Evolutionary conservation across 805 yeast genomes (phyloP).

Genomic region (Candida xiaguanensis): DNA sequence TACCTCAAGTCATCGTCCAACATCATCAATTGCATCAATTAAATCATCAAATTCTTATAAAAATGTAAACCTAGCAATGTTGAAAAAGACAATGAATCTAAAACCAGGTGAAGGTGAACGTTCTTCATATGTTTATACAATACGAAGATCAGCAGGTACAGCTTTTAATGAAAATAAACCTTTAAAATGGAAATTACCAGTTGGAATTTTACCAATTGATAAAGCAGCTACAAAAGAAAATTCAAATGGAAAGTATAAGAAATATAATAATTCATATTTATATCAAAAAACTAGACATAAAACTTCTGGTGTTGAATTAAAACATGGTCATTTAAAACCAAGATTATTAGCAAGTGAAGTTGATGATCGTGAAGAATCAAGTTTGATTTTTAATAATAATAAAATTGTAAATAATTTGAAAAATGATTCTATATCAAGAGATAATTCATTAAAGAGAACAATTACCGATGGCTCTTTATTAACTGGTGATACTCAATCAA

Average conservation of each 20-base stretch:
- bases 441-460: conserved; percentile 28
- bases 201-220: conserved; percentile 51
- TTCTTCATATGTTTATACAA: conserved; percentile 45
- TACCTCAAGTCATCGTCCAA: conserved; percentile 15
- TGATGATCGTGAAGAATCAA: conserved; percentile 44
- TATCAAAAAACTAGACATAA: conserved; percentile 18
- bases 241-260: conserved; percentile 25
- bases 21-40: conserved; percentile 34
- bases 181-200: conserved; percentile 47
- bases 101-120: conserved; percentile 49
- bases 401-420: conserved; percentile 3
- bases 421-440: conserved; percentile 17
- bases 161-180: conserved; percentile 48
- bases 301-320: conserved; percentile 50
- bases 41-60: conserved; percentile 28
- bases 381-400: conserved; percentile 9
- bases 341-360: conserved; percentile 72
- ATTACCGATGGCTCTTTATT: conserved; percentile 25
- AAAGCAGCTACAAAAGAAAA: conserved; percentile 21
- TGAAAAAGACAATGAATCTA: conserved; percentile 32
- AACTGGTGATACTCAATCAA: conserved; percentile 9
- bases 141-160: conserved; percentile 45
- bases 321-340: conserved; percentile 61
- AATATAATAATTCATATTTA: conserved; percentile 22
- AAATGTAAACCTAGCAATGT: conserved; percentile 35